phyloP scores from a whole-genome alignment of 2,329 filamentous ascomycete genomes.

The Cercospora sp. region DNA sequence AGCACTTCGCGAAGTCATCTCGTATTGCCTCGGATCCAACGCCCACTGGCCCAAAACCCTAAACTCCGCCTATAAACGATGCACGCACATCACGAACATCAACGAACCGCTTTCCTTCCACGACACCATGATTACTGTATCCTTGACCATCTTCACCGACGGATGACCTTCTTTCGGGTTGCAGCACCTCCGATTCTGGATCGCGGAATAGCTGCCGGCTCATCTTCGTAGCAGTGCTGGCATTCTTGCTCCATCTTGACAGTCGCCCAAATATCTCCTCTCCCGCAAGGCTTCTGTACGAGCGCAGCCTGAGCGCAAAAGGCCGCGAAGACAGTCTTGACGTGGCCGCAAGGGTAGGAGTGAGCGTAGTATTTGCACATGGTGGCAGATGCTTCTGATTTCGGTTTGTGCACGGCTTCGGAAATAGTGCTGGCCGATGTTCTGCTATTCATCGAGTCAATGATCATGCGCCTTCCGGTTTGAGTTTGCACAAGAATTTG shows the following conservation, averaged over 20 bases:
- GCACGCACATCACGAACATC: neutral
- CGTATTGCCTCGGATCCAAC: neutral
- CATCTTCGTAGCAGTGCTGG: constrained; percentile 31
- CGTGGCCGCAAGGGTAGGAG: constrained; percentile 49
- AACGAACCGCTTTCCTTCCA: neutral
- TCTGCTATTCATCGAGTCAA: neutral
- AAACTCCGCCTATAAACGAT: neutral
- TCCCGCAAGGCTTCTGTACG: constrained; percentile 36
- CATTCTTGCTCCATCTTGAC: constrained; percentile 41
- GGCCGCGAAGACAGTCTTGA: constrained; percentile 41
- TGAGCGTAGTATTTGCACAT: constrained; percentile 54
- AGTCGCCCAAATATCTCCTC: constrained; percentile 41
- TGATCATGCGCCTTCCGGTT: neutral
- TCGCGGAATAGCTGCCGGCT: constrained; percentile 22
- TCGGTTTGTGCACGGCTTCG: neutral
- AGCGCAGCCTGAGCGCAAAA: constrained; percentile 38
- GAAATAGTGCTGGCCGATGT: neutral
- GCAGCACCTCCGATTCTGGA: constrained; percentile 19
- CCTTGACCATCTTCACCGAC: constrained; percentile 13
- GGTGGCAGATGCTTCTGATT: neutral
- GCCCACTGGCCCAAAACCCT: neutral
- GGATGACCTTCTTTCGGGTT: constrained; percentile 22
- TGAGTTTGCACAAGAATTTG: neutral
- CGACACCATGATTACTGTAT: neutral
- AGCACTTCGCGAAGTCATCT: neutral